A percentile compares a stretch with the other conserved stretches of the same genome.
These are phyloP conservation scores for Wickerhamiella azyma DNA, from an alignment of 805 yeast species.

Conservation along the genomic window DNA sequence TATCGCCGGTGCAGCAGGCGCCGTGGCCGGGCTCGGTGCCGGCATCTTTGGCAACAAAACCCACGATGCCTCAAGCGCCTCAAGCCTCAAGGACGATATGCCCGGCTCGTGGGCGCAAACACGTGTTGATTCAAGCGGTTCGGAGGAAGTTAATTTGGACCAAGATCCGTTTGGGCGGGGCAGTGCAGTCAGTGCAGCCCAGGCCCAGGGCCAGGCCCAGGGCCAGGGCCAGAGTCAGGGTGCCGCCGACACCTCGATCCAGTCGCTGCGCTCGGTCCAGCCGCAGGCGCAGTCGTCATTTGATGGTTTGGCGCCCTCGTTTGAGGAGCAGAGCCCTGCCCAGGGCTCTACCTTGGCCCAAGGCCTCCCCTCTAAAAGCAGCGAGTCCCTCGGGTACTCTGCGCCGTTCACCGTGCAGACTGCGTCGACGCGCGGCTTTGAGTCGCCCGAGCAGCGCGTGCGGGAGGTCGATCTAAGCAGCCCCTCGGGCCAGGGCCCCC, in stretches of 20 bases:
- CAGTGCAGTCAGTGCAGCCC: no score
- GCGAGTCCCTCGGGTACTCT: not conserved
- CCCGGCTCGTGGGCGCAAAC: conserved; percentile 7
- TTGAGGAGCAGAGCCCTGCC: no score
- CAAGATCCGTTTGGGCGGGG: no score
- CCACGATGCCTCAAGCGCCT: not conserved
- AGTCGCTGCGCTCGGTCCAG: not conserved
- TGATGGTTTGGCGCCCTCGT: not conserved
- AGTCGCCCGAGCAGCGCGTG: conserved; percentile 3
- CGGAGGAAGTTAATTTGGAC: not conserved
- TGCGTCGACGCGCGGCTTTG: conserved; percentile 1
- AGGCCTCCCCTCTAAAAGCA: not conserved
- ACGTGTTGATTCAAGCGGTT: not conserved
- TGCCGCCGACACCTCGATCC: not conserved
- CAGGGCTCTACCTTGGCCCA: no score
- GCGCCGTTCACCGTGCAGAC: conserved; percentile 6
- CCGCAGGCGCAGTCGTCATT: not conserved
- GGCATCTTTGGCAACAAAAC: not conserved
- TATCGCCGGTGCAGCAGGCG: conserved; percentile 4
- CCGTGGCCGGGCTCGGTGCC: conserved; percentile 5
- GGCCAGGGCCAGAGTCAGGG: no score
- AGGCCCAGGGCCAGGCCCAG: no score
- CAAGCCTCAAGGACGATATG: not conserved
- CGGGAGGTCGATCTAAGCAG: not conserved
- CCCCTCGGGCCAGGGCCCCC: no score